phyloP scores from a whole-genome alignment of 306 rosid genomes.

The Casuarina equisetifolia region DNA sequence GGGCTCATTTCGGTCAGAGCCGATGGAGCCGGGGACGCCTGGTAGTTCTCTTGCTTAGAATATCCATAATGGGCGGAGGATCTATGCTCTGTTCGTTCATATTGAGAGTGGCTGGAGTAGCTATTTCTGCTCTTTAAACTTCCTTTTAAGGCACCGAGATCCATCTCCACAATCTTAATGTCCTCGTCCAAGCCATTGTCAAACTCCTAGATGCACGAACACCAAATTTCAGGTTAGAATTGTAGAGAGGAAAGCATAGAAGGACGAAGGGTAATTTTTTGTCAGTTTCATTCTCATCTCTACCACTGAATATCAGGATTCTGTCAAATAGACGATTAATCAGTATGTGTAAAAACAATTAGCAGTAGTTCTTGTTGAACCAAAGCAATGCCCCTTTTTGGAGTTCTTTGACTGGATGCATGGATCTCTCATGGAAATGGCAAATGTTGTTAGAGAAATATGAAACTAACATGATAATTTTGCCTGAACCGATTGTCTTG shows the following conservation, averaged over 20 bases:
- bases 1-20: conserved; percentile 65
- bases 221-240: conserved; percentile 14
- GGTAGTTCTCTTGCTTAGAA: conserved; percentile 55
- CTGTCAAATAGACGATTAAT: background rate
- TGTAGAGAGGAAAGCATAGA: background rate
- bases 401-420: background rate
- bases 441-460: conserved; percentile 5
- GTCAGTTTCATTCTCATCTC: background rate
- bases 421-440: conserved; percentile 4
- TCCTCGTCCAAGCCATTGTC: conserved; percentile 72
- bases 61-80: conserved; percentile 33
- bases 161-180: conserved; percentile 94
- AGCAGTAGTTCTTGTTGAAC: background rate
- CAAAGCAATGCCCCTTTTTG: background rate
- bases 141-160: conserved; percentile 51
- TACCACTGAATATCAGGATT: background rate
- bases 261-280: background rate
- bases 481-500: conserved; percentile 47
- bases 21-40: conserved; percentile 69
- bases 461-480: conserved; percentile 56
- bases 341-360: no score
- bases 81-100: conserved; percentile 30
- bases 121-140: conserved; percentile 53
- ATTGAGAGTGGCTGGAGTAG: conserved; percentile 39
- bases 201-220: conserved; percentile 48